These are phyloP conservation scores for Vanilla planifolia DNA, from an alignment of 106 monocot genomes.

Conservation along the genomic window DNA sequence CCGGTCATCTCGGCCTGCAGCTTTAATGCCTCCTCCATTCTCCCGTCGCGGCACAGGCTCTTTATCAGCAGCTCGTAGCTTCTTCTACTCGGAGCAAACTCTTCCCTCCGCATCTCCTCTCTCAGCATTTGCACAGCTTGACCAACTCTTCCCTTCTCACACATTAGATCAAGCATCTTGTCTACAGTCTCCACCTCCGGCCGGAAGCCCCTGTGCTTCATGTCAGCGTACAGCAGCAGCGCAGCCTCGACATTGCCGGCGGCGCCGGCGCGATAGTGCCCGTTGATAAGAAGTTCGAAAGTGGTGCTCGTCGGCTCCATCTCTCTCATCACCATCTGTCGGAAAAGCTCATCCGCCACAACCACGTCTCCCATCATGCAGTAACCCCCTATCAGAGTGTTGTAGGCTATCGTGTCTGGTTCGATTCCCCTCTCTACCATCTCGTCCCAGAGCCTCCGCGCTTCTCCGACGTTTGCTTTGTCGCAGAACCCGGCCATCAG, in stretches of 20 bases:
- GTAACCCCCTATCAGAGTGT: constrained; percentile 55
- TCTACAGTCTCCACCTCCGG: constrained; percentile 21
- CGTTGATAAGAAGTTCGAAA: constrained; percentile 30
- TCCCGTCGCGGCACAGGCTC: constrained; percentile 51
- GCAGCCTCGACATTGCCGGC: constrained; percentile 26
- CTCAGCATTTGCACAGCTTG: constrained; percentile 51
- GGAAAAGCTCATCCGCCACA: constrained; percentile 44
- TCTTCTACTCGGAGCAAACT: constrained; percentile 26
- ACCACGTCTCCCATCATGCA: constrained; percentile 27
- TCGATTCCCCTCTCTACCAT: constrained; percentile 34
- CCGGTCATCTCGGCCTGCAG: constrained; percentile 82
- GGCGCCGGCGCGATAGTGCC: constrained; percentile 24
- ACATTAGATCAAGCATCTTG: constrained; percentile 37
- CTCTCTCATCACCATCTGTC: constrained; percentile 39
- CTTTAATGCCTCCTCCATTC: constrained; percentile 44
- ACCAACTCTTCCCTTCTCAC: constrained; percentile 25
- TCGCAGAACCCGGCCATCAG: constrained; percentile 54
- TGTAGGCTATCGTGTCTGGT: constrained; percentile 43
- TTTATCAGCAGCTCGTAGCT: constrained; percentile 42
- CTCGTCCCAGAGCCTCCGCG: constrained; percentile 36
- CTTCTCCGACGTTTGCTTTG: constrained; percentile 29
- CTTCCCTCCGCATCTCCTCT: constrained; percentile 45
- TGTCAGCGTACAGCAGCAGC: constrained; percentile 30
- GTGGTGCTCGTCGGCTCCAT: constrained; percentile 35
- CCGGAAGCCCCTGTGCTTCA: constrained; percentile 32